Evolutionary conservation across 345 rosid genomes (phyloP).

Genomic region (Euphorbia peplus): DNA sequence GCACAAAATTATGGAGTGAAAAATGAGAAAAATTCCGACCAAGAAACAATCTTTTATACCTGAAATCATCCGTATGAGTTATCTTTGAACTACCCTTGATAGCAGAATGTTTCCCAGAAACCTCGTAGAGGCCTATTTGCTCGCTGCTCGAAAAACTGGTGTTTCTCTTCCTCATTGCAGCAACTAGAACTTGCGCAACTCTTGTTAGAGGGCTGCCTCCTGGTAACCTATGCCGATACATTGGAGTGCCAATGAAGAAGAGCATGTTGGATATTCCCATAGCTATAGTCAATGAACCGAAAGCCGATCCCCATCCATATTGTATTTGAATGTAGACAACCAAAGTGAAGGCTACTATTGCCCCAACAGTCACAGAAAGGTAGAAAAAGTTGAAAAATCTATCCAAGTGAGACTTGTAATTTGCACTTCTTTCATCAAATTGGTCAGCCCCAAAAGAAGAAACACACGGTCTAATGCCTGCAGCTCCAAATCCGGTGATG

Average conservation of each 20-base stretch:
- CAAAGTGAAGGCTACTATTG: conserved; percentile 80
- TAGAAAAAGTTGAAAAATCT: conserved; percentile 94
- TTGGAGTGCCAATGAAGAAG: conserved; percentile 80
- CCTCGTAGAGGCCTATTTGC: conserved; percentile 67
- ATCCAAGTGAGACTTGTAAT: conserved; percentile 77
- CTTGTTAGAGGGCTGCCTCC: conserved; percentile 95
- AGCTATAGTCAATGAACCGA: conserved; percentile 78
- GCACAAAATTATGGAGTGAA: background rate
- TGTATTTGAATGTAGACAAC: conserved; percentile 82
- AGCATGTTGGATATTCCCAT: conserved; percentile 78
- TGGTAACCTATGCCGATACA: conserved; percentile 88
- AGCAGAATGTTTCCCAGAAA: conserved; percentile 68
- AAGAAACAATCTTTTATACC: conserved; percentile 28
- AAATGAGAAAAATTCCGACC: background rate
- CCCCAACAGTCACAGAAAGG: conserved; percentile 77
- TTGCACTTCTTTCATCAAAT: conserved; percentile 71
- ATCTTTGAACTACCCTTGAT: conserved; percentile 82
- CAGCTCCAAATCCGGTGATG: conserved; percentile 81
- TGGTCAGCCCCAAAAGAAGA: conserved; percentile 98
- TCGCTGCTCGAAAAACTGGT: conserved; percentile 65
- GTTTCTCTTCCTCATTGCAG: conserved; percentile 64
- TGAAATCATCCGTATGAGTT: conserved; percentile 60
- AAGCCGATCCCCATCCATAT: conserved; percentile 84
- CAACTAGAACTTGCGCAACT: conserved; percentile 81
- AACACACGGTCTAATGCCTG: conserved; percentile 93